A percentile compares a stretch with the other conserved stretches of the same genome.
Conservation (phyloP, 2,329 filamentous ascomycete genomes). For the Setomelanomma holmii region DNA sequence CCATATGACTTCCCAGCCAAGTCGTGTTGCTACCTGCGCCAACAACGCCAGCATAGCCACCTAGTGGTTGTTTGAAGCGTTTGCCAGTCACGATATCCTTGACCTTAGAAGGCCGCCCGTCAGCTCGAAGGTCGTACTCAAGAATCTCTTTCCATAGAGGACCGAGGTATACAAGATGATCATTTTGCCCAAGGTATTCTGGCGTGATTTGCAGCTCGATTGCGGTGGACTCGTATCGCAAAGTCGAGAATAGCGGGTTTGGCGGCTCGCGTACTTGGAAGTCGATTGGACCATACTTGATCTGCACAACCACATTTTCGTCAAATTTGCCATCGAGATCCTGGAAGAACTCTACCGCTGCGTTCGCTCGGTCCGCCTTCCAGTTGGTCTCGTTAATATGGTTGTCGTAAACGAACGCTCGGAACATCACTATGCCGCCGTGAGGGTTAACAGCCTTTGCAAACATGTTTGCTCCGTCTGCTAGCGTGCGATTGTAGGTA, state of each 20-base stretch:
- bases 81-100: constrained; percentile 67
- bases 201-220: constrained; percentile 73
- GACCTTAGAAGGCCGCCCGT: constrained; percentile 62
- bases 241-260: constrained; percentile 68
- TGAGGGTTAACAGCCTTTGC: constrained; percentile 90
- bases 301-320: constrained; percentile 74
- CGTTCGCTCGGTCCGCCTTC: constrained; percentile 73
- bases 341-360: constrained; percentile 71
- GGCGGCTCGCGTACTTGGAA: constrained; percentile 74
- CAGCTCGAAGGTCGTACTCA: constrained; percentile 70
- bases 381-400: constrained; percentile 65
- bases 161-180: constrained; percentile 71
- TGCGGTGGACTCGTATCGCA: constrained; percentile 57
- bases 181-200: constrained; percentile 75
- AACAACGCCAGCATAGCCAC: constrained; percentile 71
- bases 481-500: constrained; percentile 73
- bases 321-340: constrained; percentile 70
- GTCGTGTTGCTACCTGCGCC: constrained; percentile 71
- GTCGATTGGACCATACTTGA: constrained; percentile 78
- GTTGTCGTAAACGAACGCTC: constrained; percentile 74
- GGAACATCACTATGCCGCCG: constrained; percentile 80
- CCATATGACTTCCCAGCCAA: constrained; percentile 73
- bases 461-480: constrained; percentile 73
- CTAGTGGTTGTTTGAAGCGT: constrained; percentile 63
- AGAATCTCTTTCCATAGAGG: constrained; percentile 73